Conservation (phyloP, 192 early-diverging fungal genomes). For the Coemansia sp. region DNA sequence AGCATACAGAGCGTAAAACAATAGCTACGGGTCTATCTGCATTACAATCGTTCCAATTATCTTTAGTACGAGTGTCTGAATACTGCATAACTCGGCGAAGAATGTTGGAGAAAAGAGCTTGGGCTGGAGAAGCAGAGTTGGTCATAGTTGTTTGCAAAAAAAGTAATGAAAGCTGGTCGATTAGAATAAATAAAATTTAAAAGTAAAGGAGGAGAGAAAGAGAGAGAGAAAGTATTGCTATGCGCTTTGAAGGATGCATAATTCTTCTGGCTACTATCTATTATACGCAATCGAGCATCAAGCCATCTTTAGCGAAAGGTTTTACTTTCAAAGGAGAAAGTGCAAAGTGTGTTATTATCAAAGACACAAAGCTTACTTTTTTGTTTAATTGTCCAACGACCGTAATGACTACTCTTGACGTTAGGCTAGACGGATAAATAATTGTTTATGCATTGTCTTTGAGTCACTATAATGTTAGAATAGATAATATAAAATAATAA, state of each 20-base stretch:
- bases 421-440: too few species aligned
- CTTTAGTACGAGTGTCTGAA: neutral
- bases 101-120: neutral
- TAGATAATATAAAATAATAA: too few species aligned
- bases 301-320: neutral
- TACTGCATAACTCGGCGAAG: too few species aligned
- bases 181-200: neutral
- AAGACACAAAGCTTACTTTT: too few species aligned
- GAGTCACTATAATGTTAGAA: too few species aligned
- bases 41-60: too few species aligned
- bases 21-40: neutral
- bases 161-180: neutral
- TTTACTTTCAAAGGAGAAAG: neutral
- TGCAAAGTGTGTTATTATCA: too few species aligned
- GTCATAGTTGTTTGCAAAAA: neutral
- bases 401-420: too few species aligned
- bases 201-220: neutral
- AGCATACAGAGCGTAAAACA: neutral
- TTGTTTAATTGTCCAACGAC: too few species aligned
- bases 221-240: neutral
- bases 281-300: neutral
- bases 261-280: neutral
- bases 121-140: neutral
- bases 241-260: neutral
- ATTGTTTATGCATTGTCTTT: too few species aligned